phyloP scores from a whole-genome alignment of 2,329 filamentous ascomycete genomes.

The Fusarium torreyae region DNA sequence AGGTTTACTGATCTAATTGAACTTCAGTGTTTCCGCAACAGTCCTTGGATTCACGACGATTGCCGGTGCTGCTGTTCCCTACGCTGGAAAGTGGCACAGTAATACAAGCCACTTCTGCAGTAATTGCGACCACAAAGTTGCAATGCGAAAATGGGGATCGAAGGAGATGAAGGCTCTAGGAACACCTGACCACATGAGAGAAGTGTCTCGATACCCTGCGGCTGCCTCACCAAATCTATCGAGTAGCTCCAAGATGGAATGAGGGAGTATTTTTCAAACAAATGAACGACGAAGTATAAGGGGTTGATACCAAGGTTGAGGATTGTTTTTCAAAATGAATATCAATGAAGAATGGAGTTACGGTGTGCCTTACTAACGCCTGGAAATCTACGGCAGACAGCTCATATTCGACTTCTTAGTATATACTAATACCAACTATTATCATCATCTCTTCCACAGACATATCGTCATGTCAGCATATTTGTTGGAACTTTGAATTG shows the following conservation, averaged over 20 bases:
- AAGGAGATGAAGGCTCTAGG: conserved; percentile 37
- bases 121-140: conserved; percentile 45
- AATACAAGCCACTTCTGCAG: conserved; percentile 44
- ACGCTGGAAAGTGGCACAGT: conserved; percentile 36
- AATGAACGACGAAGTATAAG: too few species aligned
- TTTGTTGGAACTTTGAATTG: too few species aligned
- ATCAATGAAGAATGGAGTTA: not conserved
- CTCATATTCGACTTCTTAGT: not conserved
- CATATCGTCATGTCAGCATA: not conserved
- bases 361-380: too few species aligned
- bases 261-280: not conserved
- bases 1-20: not conserved
- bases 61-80: conserved; percentile 43
- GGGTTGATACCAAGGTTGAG: not conserved
- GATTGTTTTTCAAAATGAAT: not conserved
- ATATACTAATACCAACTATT: not conserved
- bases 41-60: conserved; percentile 43
- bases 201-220: conserved; percentile 38
- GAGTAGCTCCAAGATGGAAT: not conserved
- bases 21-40: conserved; percentile 32
- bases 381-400: too few species aligned
- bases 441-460: not conserved
- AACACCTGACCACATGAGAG: conserved; percentile 42
- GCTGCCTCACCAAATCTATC: not conserved
- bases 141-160: conserved; percentile 26